phyloP scores from a whole-genome alignment of 495 filamentous ascomycete genomes.

The Aspergillus coremiiformis region DNA sequence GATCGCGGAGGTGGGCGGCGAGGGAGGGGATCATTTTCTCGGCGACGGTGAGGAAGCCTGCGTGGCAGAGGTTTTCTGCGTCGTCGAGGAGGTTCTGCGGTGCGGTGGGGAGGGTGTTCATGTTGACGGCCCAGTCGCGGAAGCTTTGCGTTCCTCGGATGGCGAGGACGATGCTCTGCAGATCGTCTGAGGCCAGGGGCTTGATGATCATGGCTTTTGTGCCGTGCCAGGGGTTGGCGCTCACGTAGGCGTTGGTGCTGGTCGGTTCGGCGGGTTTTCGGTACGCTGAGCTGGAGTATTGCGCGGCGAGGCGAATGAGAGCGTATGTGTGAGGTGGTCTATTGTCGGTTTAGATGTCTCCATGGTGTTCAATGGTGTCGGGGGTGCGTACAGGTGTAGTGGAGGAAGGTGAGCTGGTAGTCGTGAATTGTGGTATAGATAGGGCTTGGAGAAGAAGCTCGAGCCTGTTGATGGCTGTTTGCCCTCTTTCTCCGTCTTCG shows the following conservation, averaged over 20 bases:
- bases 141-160: conserved; percentile 72
- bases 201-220: conserved; percentile 83
- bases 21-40: conserved; percentile 66
- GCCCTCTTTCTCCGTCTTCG: conserved; percentile 11
- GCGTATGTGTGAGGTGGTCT: conserved; percentile 64
- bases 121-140: conserved; percentile 79
- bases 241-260: conserved; percentile 47
- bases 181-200: conserved; percentile 63
- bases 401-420: conserved; percentile 59
- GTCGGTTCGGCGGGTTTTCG: conserved; percentile 43
- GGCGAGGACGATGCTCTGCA: conserved; percentile 71
- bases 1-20: conserved; percentile 55
- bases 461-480: not conserved
- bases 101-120: conserved; percentile 54
- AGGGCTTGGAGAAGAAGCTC: conserved; percentile 68
- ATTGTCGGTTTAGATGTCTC: not conserved
- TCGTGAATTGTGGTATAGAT: conserved; percentile 70
- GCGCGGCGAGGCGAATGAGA: conserved; percentile 64
- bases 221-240: conserved; percentile 60
- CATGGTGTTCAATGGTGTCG: too few relatives aligned
- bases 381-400: conserved; percentile 51
- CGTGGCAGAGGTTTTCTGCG: conserved; percentile 64
- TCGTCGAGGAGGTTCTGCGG: conserved; percentile 69
- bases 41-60: conserved; percentile 69
- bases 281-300: conserved; percentile 67